Base-by-base conservation (phyloP, 129 eudicot species). In the Heracleum sosnowskyi region DNA sequence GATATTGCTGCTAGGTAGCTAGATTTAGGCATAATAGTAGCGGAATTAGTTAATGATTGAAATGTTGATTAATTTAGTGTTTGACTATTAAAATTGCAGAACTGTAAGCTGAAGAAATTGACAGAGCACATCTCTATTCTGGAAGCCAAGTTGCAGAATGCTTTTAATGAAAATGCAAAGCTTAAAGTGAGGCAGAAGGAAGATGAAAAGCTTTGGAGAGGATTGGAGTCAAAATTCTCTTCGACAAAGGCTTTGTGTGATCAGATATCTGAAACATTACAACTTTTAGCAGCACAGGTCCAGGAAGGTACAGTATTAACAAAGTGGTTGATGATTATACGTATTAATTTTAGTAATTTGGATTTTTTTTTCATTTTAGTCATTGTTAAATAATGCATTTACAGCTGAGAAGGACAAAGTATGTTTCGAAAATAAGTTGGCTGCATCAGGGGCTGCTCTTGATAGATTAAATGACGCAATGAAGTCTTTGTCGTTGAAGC, bases 171-270 rank as follows among this genome's bases (percentile, higher is more conserved):
- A 84, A 96, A 92, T 86, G 93, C 99, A 40, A 89, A 89, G 89
- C 90, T 92, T 45, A 92, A 89, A 84, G 97, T 90, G 88, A 92
- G 82, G 92, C 93, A 87, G 78, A 87, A 90, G 84, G 97, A 92
- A 80, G 97, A 92, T 70, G 95, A 96, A 85, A 96, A 92, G 85
- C 97, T 92, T 26, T 92, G 96, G 97, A 86, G 77, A 83, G 97
- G 97, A 79, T 80, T 96, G 78, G 99, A 96, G 80, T 96, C 97
- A 26, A 92, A 96, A 82, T 92, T 96, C 75, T 86, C 91, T 76
- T 89, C 91, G 8, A 90, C 99, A 57, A 92, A 96, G 89, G 85
- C 95, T 68, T 79, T 87, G 76, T 96, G 97, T 77, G 95, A 90
- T 86, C 97, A 96, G 75, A 91, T 96, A 71, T 87, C 88, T 45